A percentile compares a stretch with the other conserved stretches of the same genome.
Conservation (phyloP, 176 grass and related monocot species). For the Echinochloa phyllopogon region DNA sequence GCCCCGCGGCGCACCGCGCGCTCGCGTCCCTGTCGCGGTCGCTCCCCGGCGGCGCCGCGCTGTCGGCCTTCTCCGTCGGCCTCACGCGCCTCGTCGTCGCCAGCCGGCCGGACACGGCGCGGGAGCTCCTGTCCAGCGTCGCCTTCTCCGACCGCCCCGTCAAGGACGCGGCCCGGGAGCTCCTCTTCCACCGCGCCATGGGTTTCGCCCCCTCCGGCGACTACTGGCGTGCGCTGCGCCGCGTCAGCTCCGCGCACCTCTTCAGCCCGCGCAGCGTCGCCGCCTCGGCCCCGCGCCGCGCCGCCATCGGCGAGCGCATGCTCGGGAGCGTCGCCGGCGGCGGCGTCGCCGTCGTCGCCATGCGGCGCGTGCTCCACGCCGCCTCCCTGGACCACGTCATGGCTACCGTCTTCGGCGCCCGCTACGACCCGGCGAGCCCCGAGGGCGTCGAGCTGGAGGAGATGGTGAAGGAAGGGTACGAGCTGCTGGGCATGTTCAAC, state of each 20-base stretch:
- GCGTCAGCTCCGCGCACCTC: conserved; percentile 55
- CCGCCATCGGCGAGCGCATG: conserved; percentile 52
- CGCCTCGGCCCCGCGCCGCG: conserved; percentile 34
- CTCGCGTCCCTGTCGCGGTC: conserved; percentile 39
- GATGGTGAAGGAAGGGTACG: conserved; percentile 76
- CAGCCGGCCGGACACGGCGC: conserved; percentile 67
- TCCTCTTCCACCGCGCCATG: conserved; percentile 94
- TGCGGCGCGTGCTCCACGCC: conserved; percentile 50
- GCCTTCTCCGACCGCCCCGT: conserved; percentile 79
- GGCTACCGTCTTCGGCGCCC: conserved; percentile 60
- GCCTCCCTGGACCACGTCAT: conserved; percentile 70
- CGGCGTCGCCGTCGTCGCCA: background rate
- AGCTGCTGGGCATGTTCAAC: conserved; percentile 69
- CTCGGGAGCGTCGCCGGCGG: background rate
- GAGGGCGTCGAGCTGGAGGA: conserved; percentile 56
- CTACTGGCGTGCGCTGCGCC: conserved; percentile 76
- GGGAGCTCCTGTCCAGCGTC: conserved; percentile 68
- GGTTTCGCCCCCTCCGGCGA: conserved; percentile 74
- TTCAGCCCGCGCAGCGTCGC: conserved; percentile 62
- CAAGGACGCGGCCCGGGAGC: conserved; percentile 71
- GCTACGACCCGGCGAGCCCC: conserved; percentile 40
- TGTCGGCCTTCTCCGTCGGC: conserved; percentile 84
- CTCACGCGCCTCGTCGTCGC: conserved; percentile 76
- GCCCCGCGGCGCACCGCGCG: conserved; percentile 50
- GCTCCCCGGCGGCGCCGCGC: conserved; percentile 11